Conservation (phyloP, 495 filamentous ascomycete genomes). For the Apodospora peruviana region DNA sequence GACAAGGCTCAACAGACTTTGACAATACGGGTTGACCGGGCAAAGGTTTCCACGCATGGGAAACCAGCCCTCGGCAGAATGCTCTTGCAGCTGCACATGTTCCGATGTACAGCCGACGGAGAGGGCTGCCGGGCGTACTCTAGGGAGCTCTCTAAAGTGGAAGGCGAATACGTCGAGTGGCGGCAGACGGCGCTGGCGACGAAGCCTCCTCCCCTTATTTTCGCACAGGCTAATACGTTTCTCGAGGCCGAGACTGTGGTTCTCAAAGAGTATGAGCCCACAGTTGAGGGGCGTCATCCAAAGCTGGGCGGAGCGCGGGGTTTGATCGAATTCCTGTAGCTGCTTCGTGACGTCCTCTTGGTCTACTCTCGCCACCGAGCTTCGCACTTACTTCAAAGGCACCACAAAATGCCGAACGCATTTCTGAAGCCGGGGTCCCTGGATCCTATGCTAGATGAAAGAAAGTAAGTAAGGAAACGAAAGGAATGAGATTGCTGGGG, state of each 20-base stretch:
- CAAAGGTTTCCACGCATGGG: conserved; percentile 31
- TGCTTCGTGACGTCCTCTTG: background rate
- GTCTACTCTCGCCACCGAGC: too few species aligned
- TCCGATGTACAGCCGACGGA: conserved; percentile 42
- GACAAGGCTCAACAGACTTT: conserved; percentile 14
- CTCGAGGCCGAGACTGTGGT: conserved; percentile 25
- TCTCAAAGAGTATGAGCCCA: conserved; percentile 40
- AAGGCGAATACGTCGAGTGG: conserved; percentile 31
- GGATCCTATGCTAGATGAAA: too few species aligned
- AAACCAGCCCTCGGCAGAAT: conserved; percentile 38
- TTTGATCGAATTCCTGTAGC: background rate
- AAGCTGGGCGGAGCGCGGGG: conserved; percentile 34
- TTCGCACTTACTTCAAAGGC: too few species aligned
- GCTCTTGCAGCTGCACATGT: conserved; percentile 40
- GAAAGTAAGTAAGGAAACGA: too few species aligned
- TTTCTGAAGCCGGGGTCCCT: too few species aligned
- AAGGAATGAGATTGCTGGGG: too few species aligned
- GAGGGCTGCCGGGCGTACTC: conserved; percentile 32
- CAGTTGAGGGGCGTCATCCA: conserved; percentile 34
- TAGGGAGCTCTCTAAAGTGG: conserved; percentile 33
- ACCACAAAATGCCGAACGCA: too few species aligned
- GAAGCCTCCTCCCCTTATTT: conserved; percentile 26
- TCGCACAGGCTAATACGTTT: conserved; percentile 43
- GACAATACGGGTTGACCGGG: conserved; percentile 29
- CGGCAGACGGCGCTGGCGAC: conserved; percentile 32